A percentile compares a stretch with the other conserved stretches of the same genome.
Evolutionary conservation across 1,284 basidiomycete genomes (phyloP).

Genomic region (Moniliophthora roreri): DNA sequence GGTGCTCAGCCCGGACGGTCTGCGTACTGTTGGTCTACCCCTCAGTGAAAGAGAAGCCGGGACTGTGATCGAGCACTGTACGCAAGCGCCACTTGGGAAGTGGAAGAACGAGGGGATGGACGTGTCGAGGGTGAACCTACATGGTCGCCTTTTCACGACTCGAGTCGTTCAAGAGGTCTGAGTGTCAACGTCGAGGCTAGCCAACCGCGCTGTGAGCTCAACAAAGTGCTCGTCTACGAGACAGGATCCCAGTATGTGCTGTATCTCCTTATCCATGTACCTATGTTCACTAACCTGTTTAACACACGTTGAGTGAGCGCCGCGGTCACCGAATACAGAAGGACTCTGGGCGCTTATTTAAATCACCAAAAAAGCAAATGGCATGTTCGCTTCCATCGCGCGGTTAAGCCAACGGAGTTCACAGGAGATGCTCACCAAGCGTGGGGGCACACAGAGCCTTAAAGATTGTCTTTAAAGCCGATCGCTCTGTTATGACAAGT

Average conservation of each 20-base stretch:
- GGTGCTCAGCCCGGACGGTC: conserved; percentile 18
- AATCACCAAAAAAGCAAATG: too few species aligned
- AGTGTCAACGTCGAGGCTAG: background rate
- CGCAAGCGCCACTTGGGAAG: conserved; percentile 39
- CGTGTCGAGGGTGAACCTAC: conserved; percentile 21
- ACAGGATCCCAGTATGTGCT: conserved; percentile 5
- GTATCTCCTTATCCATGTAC: background rate
- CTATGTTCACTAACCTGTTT: background rate
- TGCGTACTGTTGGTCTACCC: conserved; percentile 35
- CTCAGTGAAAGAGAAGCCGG: conserved; percentile 35
- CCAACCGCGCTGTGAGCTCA: conserved; percentile 4
- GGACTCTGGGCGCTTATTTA: too few species aligned
- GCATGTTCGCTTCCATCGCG: too few species aligned
- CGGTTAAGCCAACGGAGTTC: too few species aligned
- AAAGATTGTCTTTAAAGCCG: too few species aligned
- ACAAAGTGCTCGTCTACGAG: conserved; percentile 4
- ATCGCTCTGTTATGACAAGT: too few species aligned
- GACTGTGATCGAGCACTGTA: conserved; percentile 27
- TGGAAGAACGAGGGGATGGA: conserved; percentile 44
- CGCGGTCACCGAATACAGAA: too few species aligned
- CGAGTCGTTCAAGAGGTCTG: conserved; percentile 1
- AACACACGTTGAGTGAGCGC: background rate
- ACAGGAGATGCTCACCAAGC: too few species aligned
- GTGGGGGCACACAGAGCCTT: too few species aligned
- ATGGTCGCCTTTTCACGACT: background rate